A percentile compares a stretch with the other conserved stretches of the same genome.
Conservation (phyloP, 176 grass and related monocot genomes). For the Triticum aestivum region IWGSC_CS_RefSeq_v2.1 NC_057802.1:256708006-256708505, state of each 20-base stretch:
- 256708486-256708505: too few relatives aligned
- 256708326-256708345: not conserved
- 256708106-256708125: too few relatives aligned
- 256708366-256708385: not conserved
- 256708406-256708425: not conserved
- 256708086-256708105: too few relatives aligned
- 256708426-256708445: too few relatives aligned
- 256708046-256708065: too few relatives aligned
- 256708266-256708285: not conserved
- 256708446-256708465: too few relatives aligned
- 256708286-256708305: not conserved
- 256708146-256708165: not conserved
- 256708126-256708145: too few relatives aligned
- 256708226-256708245: constrained; percentile 4
- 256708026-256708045: too few relatives aligned
- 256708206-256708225: not conserved
- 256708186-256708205: not conserved
- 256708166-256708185: not conserved
- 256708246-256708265: not conserved
- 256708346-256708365: not conserved
- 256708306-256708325: not conserved
- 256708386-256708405: not conserved
- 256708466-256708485: too few relatives aligned
- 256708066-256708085: too few relatives aligned
- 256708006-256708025: too few relatives aligned